Evolutionary conservation across 2,329 filamentous ascomycete genomes (phyloP), one percentile per base, ranked within the genome.

Genomic region (Paecilomyces variotii): DNA sequence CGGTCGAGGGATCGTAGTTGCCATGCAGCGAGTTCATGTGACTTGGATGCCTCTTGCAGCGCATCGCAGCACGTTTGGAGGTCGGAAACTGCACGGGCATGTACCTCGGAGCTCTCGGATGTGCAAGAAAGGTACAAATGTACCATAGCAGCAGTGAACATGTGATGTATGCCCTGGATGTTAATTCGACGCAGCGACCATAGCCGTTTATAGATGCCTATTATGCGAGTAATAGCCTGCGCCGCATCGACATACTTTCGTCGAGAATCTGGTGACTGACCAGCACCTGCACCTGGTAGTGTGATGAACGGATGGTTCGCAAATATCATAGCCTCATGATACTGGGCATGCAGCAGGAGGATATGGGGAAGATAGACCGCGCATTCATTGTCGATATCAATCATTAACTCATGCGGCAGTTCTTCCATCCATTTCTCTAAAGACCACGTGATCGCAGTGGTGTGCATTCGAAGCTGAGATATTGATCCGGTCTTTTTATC

Each of bases 251-350:
- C 53, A 27, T 56, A 63, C 59, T 53, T 61, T 50, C 55, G 45
- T 9, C 57, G 60, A 24, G 59, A 56, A 19, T 57, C 57, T 27
- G 57, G 14, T 25, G 39, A 39, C 10, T 51, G 19, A 12, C 49
- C 55, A 19, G 35, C 35, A 11, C 49, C 34, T 19, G 60, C 35
- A 11, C 49, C 34, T 19, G 60, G 35, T 6, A 55, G 35, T 4
- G 61, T 57, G 28, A 67, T 64, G 24, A 67, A 59, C 6, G 61
- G 61, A 28, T 63, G 61, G 24, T 63, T 63, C n/a, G 61, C 60
- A 55, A 63, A 63, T 6, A 63, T 62, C 53, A 63, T 60, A 9
- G 57, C 57, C 51, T 61, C 61, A 25, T 63, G 58, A 45, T 60
- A 63, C 54, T 63, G 61, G 3, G 59, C 55, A 26, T 63, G 61